Percentiles rank a stretch among this genome's conserved stretches.
Evolutionary conservation across 306 rosid species (phyloP).

Genomic region (Corylus americana): DNA sequence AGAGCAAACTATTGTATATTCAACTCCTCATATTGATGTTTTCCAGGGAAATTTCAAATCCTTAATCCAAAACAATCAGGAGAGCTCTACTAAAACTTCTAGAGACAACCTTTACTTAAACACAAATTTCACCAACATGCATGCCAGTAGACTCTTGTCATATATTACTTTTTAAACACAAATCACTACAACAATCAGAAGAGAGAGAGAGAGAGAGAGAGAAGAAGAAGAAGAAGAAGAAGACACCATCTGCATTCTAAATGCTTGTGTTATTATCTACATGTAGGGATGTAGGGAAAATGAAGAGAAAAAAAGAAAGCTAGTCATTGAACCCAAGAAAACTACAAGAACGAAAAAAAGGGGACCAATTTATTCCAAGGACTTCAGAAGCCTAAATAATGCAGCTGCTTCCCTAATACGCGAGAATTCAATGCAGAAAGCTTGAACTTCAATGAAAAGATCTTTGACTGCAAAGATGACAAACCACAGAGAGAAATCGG

Average conservation of each 20-base stretch:
- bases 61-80: no score
- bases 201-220: not conserved
- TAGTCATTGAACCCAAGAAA: not conserved
- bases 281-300: not conserved
- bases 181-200: not conserved
- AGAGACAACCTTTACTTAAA: no score
- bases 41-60: no score
- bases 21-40: no score
- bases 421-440: constrained; percentile 90
- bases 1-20: no score
- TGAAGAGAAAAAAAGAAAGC: not conserved
- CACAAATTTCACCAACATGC: not conserved
- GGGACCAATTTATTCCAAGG: constrained; percentile 57
- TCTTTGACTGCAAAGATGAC: constrained; percentile 67
- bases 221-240: no score
- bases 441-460: constrained; percentile 90
- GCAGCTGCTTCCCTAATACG: constrained; percentile 93
- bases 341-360: not conserved
- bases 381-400: constrained; percentile 86
- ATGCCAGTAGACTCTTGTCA: not conserved
- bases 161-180: not conserved
- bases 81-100: no score
- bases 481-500: constrained; percentile 29
- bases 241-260: not conserved
- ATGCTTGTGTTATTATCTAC: constrained; percentile 4